Base-by-base conservation (phyloP, 345 rosid species). In the Eucalyptus fibrosa region DNA sequence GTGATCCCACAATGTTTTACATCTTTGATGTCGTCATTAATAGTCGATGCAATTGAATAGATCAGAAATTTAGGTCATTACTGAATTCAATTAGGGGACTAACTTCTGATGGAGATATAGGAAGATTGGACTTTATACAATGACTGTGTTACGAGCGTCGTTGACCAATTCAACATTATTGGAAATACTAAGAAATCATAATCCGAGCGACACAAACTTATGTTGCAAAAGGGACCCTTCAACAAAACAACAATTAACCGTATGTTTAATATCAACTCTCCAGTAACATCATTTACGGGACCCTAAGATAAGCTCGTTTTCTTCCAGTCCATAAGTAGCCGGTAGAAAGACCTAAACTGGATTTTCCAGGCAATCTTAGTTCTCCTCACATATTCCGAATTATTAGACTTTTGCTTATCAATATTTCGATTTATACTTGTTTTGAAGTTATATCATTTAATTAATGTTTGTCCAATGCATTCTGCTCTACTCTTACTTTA, bases 1-100 rank as follows among this genome's bases (percentile, higher is more conserved):
- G 32, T 60, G 16, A 60, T 60, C 67, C 32, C 67, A 60, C 16
- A 12, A 60, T 28, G 1, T 28, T 26, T 60, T 67, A 32, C 77
- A 15, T 15, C 77, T 65, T n/a, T 0, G 1, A n/a, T n/a, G 11
- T n/a, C 11, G 0, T 8, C 19, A 7, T 65, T 16, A 16, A 8
- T 65, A 16, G 37, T 65, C 12, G 4, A 10, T 2, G 19, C 77
- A n/a, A 65, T 14, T 65, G 10, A n/a, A 65, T 4, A 65, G 77
- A 15, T 8, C 5, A 65, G 5, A 65, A 65, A 65, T 65, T 32
- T 65, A 32, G 77, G 23, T 34, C 62, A 2, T 56, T 24, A 56
- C 2, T 5, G 62, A 56, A 23, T 56, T 24, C 30, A 24, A 56
- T 4, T n/a, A 32, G 8, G 80, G 23, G 42, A 32, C 42, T 30